These are phyloP conservation scores for Aspergillus floridensis DNA, from an alignment of 2,329 filamentous ascomycete species.

Conservation along the genomic window DNA sequence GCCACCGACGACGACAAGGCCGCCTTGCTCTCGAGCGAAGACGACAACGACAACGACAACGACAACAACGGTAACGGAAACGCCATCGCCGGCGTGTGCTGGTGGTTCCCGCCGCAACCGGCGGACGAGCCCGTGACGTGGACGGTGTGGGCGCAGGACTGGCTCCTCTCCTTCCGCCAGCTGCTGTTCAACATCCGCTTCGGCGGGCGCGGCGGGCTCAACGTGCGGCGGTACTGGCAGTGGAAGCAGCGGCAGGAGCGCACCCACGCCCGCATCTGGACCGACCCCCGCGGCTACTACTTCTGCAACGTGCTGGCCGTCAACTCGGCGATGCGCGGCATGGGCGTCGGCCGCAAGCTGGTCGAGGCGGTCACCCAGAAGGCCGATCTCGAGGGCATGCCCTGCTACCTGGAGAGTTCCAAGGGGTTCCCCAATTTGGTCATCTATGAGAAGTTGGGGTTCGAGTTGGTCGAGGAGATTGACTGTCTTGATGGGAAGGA, in stretches of 20 bases:
- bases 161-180: constrained; percentile 66
- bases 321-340: constrained; percentile 61
- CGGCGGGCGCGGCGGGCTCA: constrained; percentile 64
- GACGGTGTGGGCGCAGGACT: constrained; percentile 61
- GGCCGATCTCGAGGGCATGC: constrained; percentile 63
- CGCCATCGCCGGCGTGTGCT: constrained; percentile 64
- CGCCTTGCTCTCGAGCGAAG: neutral
- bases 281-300: constrained; percentile 65
- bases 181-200: constrained; percentile 66
- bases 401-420: constrained; percentile 70
- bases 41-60: neutral
- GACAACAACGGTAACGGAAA: constrained; percentile 18
- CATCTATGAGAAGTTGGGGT: constrained; percentile 70
- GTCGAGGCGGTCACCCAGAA: constrained; percentile 61
- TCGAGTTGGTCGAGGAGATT: constrained; percentile 63
- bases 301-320: constrained; percentile 76
- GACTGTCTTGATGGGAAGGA: constrained; percentile 63
- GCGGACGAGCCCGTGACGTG: constrained; percentile 53
- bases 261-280: constrained; percentile 63
- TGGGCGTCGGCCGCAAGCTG: constrained; percentile 63
- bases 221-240: constrained; percentile 65
- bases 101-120: constrained; percentile 64
- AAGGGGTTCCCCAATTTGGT: constrained; percentile 65
- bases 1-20: constrained; percentile 45
- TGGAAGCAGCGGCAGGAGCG: constrained; percentile 67